Evolutionary conservation across 2,329 filamentous ascomycete species (phyloP).

Genomic region (Phyllachora maydis): DNA sequence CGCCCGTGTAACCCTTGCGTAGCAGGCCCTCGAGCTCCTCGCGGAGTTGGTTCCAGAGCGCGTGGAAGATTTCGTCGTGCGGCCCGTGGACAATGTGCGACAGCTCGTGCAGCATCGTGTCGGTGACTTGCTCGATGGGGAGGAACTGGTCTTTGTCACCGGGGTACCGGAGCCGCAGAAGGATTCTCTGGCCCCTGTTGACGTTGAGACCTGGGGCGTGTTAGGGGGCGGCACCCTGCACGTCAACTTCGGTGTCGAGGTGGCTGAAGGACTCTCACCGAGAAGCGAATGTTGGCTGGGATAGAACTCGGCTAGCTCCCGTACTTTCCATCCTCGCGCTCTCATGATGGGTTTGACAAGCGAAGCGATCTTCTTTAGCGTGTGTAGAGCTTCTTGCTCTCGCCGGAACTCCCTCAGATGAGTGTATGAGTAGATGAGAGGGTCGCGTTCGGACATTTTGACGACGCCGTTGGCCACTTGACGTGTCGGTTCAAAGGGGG

Average conservation of each 20-base stretch:
- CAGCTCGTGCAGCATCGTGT: slow-evolving; percentile 89
- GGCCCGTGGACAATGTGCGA: slow-evolving; percentile 73
- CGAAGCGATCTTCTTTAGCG: slow-evolving; percentile 64
- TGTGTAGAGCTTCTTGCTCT: slow-evolving; percentile 28
- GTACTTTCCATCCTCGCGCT: slow-evolving; percentile 61
- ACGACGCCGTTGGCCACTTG: too few species aligned
- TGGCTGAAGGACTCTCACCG: slow-evolving; percentile 20
- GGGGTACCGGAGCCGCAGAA: slow-evolving; percentile 60
- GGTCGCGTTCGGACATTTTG: slow-evolving; percentile 20
- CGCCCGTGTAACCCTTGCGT: slow-evolving; percentile 73
- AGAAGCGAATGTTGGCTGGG: slow-evolving; percentile 54
- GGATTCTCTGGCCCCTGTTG: slow-evolving; percentile 58
- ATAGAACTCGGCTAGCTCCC: slow-evolving; percentile 66
- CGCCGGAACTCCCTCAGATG: slow-evolving; percentile 25
- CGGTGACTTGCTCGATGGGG: slow-evolving; percentile 57
- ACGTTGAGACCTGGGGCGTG: slow-evolving; percentile 44
- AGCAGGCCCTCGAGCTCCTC: slow-evolving; percentile 63
- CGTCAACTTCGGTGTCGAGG: background rate
- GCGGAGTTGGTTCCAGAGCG: slow-evolving; percentile 73
- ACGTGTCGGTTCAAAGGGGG: too few species aligned
- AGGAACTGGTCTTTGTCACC: slow-evolving; percentile 59
- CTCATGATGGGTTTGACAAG: slow-evolving; percentile 92
- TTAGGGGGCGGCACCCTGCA: too few species aligned
- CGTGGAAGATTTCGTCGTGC: slow-evolving; percentile 67
- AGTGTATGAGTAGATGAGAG: slow-evolving; percentile 23